Base-by-base conservation (phyloP, 352 stramenopile species). In the Globisporangium carolinianum region DNA sequence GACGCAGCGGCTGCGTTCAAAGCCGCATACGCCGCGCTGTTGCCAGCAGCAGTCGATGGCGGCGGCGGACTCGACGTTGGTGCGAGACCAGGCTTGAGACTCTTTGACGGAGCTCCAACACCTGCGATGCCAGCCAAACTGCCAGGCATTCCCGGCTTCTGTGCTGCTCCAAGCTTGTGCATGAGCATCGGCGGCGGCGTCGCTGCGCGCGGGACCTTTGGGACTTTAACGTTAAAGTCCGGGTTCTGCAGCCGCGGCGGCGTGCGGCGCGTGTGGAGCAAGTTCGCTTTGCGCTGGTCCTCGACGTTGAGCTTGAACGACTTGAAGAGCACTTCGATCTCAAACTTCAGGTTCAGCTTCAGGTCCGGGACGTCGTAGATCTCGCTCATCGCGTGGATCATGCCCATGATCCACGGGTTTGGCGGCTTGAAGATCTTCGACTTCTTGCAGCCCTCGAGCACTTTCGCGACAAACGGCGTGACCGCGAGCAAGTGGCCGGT, bases 271-370 rank as follows among this genome's bases (percentile, higher is more conserved):
- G 83, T 94, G 51, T 88, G 77, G n/a, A 99, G 79, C 53, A 96
- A 60, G 53, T 93, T 86, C 12, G 86, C 83, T 56, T 96, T 96
- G 55, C 98, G 96, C 61, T 95, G 85, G 55, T 99, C 97, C 57
- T 98, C 94, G 42, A 99, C 79, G 47, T 97, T 98, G 1, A 99
- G 79, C 62, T 97, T 97, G 49, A 99, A 94, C 73, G 98, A 98
- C 74, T 99, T 99, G 79, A 97, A 99, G 5, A 99, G 68, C 46
- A 99, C 96, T 76, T 99, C 97, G 51, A 99, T 98, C 73, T 99
- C 97, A 71, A 99, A 99, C 68, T 99, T 99, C 51, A 99, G 96
- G 72, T 99, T 99, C 62, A 99, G 95, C 71, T 99, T 99, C 47
- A 99, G 83, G 62, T 99, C 96, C n/a, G 98, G 89, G 6, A 99